Percentiles rank a stretch among this genome's conserved stretches.
Conservation (phyloP, 345 rosid genomes). For the Pistacia atlantica region DNA sequence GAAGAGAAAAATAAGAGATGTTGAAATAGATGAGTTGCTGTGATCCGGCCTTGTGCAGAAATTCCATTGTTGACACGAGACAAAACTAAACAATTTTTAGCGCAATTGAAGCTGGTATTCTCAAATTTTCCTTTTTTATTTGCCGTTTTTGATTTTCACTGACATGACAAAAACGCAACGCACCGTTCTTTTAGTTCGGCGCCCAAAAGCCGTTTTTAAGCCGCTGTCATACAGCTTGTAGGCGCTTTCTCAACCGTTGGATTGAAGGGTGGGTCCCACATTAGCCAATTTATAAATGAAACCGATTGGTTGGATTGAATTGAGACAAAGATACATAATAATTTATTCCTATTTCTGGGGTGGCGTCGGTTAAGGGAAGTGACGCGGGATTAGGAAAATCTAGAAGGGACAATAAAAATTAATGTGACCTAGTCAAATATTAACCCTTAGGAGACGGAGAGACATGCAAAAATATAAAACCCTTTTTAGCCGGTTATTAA, state of each 20-base stretch:
- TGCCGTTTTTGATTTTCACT: not conserved
- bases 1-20: conserved; percentile 19
- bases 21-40: conserved; percentile 25
- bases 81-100: conserved; percentile 11
- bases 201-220: conserved; percentile 34
- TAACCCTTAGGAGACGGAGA: not conserved
- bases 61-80: conserved; percentile 40
- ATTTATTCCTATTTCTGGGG: not conserved
- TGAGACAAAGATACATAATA: not conserved
- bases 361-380: conserved; percentile 23
- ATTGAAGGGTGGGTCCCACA: conserved; percentile 3
- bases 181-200: conserved; percentile 37
- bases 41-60: conserved; percentile 51
- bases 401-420: not conserved
- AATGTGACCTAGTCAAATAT: conserved; percentile 11
- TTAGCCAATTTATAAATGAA: not conserved
- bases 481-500: conserved; percentile 12
- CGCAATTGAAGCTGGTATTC: conserved; percentile 44
- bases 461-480: conserved; percentile 14
- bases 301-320: conserved; percentile 9
- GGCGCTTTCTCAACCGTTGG: conserved; percentile 25
- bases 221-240: conserved; percentile 20
- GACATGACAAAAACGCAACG: conserved; percentile 44
- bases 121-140: conserved; percentile 23
- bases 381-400: conserved; percentile 16